Percentiles rank a stretch among this genome's conserved stretches.
These are phyloP conservation scores for Phytopythium oedochilum DNA, from an alignment of 352 stramenopile genomes.

Conservation along the genomic window DNA sequence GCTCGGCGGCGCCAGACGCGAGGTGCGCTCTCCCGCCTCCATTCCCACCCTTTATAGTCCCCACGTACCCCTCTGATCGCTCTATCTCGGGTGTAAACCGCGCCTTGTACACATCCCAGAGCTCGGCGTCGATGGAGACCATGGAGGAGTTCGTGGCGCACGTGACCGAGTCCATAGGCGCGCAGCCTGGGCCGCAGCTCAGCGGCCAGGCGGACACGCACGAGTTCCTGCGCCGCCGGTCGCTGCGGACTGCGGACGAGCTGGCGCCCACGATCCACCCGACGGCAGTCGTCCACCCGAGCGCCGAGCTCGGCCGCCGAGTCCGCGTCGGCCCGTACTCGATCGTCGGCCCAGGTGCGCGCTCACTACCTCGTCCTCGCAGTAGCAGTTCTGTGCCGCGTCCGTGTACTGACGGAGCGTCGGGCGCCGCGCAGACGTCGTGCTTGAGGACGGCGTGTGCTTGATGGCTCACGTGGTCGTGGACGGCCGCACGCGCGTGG, in stretches of 20 bases:
- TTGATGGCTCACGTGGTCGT: slow-evolving; percentile 76
- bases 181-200: background rate
- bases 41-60: background rate
- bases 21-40: background rate
- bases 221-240: slow-evolving; percentile 1
- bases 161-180: slow-evolving; percentile 1
- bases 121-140: slow-evolving; percentile 26
- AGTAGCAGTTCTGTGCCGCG: too few species aligned
- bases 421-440: slow-evolving; percentile 35
- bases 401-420: background rate
- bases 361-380: background rate
- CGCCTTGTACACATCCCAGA: too few species aligned
- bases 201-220: background rate
- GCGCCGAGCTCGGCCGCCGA: slow-evolving; percentile 42
- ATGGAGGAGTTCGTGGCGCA: slow-evolving; percentile 55
- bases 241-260: background rate
- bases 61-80: too few species aligned
- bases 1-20: background rate
- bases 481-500: slow-evolving; percentile 57
- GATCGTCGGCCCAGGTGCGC: slow-evolving; percentile 52
- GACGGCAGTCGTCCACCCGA: slow-evolving; percentile 68
- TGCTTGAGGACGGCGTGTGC: slow-evolving; percentile 54
- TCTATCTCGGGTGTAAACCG: too few species aligned
- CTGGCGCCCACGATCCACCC: slow-evolving; percentile 35
- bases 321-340: slow-evolving; percentile 74